A percentile compares a stretch with the other conserved stretches of the same genome.
Conservation (phyloP, 768 basidiomycete genomes). For the Mrakia gelida region DNA sequence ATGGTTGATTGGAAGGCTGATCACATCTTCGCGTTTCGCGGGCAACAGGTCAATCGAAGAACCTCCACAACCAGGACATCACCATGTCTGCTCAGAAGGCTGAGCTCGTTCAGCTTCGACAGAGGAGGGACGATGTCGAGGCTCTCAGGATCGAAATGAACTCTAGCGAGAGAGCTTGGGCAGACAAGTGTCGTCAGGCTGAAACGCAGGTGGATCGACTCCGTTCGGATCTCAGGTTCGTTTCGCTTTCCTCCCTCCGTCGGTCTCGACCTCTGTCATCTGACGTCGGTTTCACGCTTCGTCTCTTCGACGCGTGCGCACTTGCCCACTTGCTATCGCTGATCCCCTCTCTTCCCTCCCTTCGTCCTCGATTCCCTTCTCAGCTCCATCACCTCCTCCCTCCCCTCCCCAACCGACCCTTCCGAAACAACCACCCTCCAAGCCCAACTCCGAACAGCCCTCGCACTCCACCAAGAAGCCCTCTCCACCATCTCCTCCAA, state of each 20-base stretch:
- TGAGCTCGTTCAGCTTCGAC: conserved; percentile 23
- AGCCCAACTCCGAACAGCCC: conserved; percentile 11
- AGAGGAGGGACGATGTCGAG: conserved; percentile 29
- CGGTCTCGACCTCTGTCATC: background rate
- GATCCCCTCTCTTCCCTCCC: background rate
- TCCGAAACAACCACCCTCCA: conserved; percentile 9
- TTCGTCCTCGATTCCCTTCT: background rate
- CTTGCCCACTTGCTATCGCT: background rate
- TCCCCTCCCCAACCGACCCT: background rate
- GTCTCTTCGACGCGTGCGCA: background rate
- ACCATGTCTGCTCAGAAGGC: conserved; percentile 16
- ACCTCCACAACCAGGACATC: conserved; percentile 18
- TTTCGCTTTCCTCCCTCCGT: background rate
- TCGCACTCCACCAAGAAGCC: conserved; percentile 11
- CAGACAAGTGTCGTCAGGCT: conserved; percentile 14
- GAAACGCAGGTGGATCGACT: conserved; percentile 15
- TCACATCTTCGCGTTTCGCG: background rate
- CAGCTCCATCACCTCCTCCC: conserved; percentile 15
- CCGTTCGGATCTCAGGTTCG: conserved; percentile 17
- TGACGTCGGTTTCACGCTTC: too few species aligned
- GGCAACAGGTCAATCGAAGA: conserved; percentile 21
- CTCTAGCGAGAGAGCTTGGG: conserved; percentile 16
- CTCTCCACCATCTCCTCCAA: conserved; percentile 24
- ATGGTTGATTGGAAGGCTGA: too few species aligned
- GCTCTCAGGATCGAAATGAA: conserved; percentile 10